Conservation (phyloP, 2,329 filamentous ascomycete species). For the Calonectria honghensis region DNA sequence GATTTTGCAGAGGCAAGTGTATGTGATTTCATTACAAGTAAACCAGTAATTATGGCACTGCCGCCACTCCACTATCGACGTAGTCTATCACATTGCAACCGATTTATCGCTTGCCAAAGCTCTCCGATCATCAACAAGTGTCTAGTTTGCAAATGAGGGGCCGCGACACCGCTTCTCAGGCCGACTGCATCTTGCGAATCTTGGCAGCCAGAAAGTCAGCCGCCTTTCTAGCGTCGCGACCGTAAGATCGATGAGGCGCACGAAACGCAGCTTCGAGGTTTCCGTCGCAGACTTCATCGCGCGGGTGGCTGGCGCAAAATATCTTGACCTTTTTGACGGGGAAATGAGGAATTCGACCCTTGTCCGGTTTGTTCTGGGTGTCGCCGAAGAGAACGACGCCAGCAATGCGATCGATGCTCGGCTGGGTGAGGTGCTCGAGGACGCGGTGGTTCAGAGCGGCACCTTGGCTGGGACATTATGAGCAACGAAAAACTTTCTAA, state of each 20-base stretch:
- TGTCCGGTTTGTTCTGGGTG: conserved; percentile 12
- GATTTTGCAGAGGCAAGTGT: background rate
- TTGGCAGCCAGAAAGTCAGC: background rate
- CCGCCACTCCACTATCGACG: background rate
- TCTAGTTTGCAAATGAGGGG: background rate
- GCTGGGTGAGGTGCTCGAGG: background rate
- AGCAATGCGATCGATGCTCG: conserved; percentile 4
- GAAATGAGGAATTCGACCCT: conserved; percentile 16
- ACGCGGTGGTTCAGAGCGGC: conserved; percentile 24
- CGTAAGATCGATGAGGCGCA: conserved; percentile 15
- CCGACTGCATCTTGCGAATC: background rate
- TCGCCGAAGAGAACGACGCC: conserved; percentile 25
- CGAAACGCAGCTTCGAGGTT: conserved; percentile 8
- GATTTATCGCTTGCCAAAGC: background rate
- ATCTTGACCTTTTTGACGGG: conserved; percentile 19
- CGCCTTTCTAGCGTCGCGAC: conserved; percentile 17
- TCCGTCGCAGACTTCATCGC: conserved; percentile 26
- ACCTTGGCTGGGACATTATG: background rate
- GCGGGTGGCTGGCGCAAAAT: conserved; percentile 7
- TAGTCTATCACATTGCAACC: background rate
- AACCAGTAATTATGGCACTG: background rate
- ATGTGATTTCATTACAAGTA: background rate
- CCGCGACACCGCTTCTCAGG: background rate
- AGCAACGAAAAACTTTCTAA: background rate
- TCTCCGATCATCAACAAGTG: background rate